Percentiles rank a stretch among this genome's conserved stretches.
These are phyloP conservation scores for Sarocladiaceae sp. DNA, from an alignment of 2,329 filamentous ascomycete genomes.

Conservation along the genomic window DNA sequence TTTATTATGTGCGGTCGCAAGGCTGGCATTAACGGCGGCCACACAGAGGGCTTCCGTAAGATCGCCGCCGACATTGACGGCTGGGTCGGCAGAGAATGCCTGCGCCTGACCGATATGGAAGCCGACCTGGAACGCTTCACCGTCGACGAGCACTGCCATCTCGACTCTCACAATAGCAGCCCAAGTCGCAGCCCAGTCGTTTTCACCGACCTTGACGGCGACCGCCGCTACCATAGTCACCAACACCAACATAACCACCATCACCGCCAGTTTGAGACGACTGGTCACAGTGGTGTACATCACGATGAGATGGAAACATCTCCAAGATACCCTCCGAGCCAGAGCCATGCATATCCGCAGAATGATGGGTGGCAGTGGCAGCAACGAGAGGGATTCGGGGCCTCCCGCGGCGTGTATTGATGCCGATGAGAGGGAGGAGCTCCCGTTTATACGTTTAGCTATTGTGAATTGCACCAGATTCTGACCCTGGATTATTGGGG, in stretches of 20 bases:
- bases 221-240: slow-evolving; percentile 9
- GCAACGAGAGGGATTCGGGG: slow-evolving; percentile 25
- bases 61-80: slow-evolving; percentile 55
- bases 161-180: slow-evolving; percentile 15
- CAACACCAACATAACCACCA: slow-evolving; percentile 5
- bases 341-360: neutral
- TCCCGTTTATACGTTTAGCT: slow-evolving; percentile 8
- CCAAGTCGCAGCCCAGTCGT: slow-evolving; percentile 1
- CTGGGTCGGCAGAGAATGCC: slow-evolving; percentile 50
- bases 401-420: slow-evolving; percentile 10
- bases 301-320: slow-evolving; percentile 6
- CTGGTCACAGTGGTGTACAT: neutral
- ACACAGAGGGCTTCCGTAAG: slow-evolving; percentile 52
- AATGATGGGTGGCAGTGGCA: slow-evolving; percentile 26
- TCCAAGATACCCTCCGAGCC: slow-evolving; percentile 3
- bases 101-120: slow-evolving; percentile 54
- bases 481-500: no score
- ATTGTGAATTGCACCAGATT: no score
- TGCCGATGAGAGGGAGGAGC: neutral
- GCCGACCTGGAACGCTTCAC: slow-evolving; percentile 52
- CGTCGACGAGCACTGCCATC: slow-evolving; percentile 19
- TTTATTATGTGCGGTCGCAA: slow-evolving; percentile 56
- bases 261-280: slow-evolving; percentile 9
- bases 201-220: slow-evolving; percentile 4
- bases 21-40: slow-evolving; percentile 49